phyloP scores from a whole-genome alignment of 768 basidiomycete species.

The Suillus occidentalis region DNA sequence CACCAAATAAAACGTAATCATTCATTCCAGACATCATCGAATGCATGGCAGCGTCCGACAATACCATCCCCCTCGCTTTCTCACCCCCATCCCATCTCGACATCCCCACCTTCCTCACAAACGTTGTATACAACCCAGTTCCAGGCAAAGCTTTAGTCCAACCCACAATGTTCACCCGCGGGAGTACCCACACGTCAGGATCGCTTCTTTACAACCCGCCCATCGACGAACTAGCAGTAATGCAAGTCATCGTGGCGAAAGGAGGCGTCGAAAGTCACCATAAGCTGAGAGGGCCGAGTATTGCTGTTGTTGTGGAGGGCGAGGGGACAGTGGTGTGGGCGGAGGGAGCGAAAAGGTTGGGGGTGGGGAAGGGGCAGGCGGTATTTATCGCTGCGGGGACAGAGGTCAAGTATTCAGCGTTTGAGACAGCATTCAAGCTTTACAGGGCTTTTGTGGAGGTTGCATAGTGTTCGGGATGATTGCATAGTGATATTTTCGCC shows the following conservation, averaged over 20 bases:
- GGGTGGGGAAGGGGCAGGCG: constrained; percentile 62
- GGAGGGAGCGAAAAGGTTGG: constrained; percentile 16
- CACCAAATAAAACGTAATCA: neutral
- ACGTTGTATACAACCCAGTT: constrained; percentile 75
- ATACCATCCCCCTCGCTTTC: constrained; percentile 58
- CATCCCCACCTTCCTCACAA: constrained; percentile 77
- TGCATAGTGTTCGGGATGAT: neutral
- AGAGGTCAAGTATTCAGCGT: constrained; percentile 45
- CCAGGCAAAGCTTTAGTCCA: constrained; percentile 58
- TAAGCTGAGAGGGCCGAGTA: constrained; percentile 74
- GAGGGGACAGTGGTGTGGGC: constrained; percentile 52
- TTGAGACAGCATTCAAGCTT: constrained; percentile 9
- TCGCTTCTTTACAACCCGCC: constrained; percentile 83
- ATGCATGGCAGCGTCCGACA: constrained; percentile 59
- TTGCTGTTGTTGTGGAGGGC: constrained; percentile 72
- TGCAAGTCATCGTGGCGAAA: constrained; percentile 50
- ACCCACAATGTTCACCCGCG: constrained; percentile 48
- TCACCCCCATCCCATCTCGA: constrained; percentile 67
- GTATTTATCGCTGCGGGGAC: constrained; percentile 74
- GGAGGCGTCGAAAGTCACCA: constrained; percentile 51
- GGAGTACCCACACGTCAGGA: constrained; percentile 8
- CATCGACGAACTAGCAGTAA: constrained; percentile 86
- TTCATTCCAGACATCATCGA: constrained; percentile 52
- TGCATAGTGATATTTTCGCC: too few species aligned
- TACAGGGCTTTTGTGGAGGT: constrained; percentile 14